Evolutionary conservation across 164 flowering plant genomes (phyloP).

Genomic region (Vitis riparia): DNA sequence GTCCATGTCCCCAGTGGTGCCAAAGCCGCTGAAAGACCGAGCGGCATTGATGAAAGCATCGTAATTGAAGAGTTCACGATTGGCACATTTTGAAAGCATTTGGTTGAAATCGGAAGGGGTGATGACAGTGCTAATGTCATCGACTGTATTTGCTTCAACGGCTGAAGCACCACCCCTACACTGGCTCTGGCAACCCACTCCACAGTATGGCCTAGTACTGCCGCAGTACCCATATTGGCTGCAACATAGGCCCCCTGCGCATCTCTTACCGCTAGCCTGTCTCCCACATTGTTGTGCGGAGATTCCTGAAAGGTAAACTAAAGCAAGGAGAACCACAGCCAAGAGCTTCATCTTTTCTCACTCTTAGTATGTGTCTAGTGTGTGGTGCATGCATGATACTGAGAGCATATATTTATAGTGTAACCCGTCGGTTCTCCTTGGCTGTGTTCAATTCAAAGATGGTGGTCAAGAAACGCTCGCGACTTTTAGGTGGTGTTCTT

Average conservation of each 20-base stretch:
- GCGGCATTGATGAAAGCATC: conserved; percentile 48
- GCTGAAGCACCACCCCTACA: too few species aligned
- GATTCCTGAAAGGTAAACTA: background rate
- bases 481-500: too few species aligned
- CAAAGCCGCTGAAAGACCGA: conserved; percentile 31
- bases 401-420: too few species aligned
- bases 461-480: too few species aligned
- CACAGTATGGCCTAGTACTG: conserved; percentile 4
- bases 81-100: conserved; percentile 27
- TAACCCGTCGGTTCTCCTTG: too few species aligned
- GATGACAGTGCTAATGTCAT: too few species aligned
- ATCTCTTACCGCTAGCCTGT: conserved; percentile 3
- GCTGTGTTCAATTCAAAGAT: too few species aligned
- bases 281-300: conserved; percentile 11
- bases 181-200: background rate
- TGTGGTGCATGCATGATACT: too few species aligned
- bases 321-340: too few species aligned
- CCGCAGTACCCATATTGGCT: conserved; percentile 9
- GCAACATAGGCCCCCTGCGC: conserved; percentile 11
- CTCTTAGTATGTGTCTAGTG: too few species aligned
- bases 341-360: too few species aligned
- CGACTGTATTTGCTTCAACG: too few species aligned
- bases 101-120: background rate
- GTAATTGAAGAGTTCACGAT: conserved; percentile 38
- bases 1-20: conserved; percentile 32